phyloP scores from a whole-genome alignment of 805 yeast genomes.

The Kodamaea sagamina region DNA sequence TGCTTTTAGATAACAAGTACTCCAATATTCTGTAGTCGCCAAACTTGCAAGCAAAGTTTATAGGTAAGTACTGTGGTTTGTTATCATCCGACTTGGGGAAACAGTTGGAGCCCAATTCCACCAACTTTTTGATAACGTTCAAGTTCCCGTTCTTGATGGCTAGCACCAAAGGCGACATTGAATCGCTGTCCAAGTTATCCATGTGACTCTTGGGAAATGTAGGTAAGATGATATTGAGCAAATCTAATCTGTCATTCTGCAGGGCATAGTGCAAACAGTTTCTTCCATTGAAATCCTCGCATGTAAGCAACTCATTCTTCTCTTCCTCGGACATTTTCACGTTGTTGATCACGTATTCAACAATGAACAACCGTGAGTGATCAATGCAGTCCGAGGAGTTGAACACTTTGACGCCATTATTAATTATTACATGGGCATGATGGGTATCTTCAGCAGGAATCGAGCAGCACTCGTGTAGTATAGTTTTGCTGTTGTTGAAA shows the following conservation, averaged over 20 bases:
- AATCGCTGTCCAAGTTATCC: conserved; percentile 65
- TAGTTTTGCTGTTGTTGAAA: conserved; percentile 55
- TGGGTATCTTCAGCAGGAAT: conserved; percentile 39
- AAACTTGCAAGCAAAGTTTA: conserved; percentile 84
- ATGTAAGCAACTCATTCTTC: conserved; percentile 25
- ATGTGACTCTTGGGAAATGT: conserved; percentile 37
- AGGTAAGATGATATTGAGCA: conserved; percentile 45
- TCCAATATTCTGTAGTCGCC: conserved; percentile 75
- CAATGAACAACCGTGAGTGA: conserved; percentile 41
- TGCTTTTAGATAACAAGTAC: conserved; percentile 50
- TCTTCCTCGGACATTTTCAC: conserved; percentile 16
- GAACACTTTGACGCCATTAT: conserved; percentile 45
- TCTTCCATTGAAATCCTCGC: conserved; percentile 69
- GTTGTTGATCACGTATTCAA: conserved; percentile 33
- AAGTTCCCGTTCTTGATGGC: conserved; percentile 72
- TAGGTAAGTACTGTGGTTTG: conserved; percentile 67
- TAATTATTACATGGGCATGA: conserved; percentile 39
- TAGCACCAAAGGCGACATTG: conserved; percentile 79
- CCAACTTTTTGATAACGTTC: conserved; percentile 35
- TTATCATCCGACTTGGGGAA: conserved; percentile 48
- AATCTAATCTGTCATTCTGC: conserved; percentile 48
- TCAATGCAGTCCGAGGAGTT: conserved; percentile 39
- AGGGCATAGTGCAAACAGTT: conserved; percentile 88
- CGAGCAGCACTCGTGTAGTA: conserved; percentile 68
- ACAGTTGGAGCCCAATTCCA: conserved; percentile 37